Base-by-base conservation (phyloP, 139 green algal genomes). In the Edaphochlamys debaryana region DNA sequence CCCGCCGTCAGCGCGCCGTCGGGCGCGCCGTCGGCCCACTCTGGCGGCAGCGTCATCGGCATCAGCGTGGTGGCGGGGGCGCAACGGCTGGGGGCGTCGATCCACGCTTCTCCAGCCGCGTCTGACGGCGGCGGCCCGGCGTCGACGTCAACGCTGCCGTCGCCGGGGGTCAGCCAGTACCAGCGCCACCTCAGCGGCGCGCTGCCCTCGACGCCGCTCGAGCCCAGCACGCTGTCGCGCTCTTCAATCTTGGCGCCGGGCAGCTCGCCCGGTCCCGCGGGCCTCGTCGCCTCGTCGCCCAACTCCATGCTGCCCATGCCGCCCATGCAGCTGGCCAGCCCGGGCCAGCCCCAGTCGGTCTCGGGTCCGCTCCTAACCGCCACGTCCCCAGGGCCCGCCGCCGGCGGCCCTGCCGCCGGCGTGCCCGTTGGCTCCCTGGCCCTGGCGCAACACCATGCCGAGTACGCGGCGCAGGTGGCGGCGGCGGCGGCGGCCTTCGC, bases 401-500 rank as follows among this genome's bases (percentile, higher is more conserved):
- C 48, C 70, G 50, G 25, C 36, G n/a, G 32, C 50, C 50, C 29
- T 11, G 71, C 50, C 36, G 36, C 71, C 32, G 50, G 50, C 32
- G 34, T 7, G 48, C 48, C 48, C 15, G 48, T 23, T 11, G 48
- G 48, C 54, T 52, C 30, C 0, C 11, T 56, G 36, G 56, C 52
- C 11, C 72, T 79, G 37, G 72, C 72, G 29, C 22, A 38, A 34
- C 72, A 79, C 8, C 72, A 79, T 29, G 72, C 56, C 17, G 54
- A 69, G 72, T 56, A 79, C 54, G 72, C 72, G 2, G 72, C 72
- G 27, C 37, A 25, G 6, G 72, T 30, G 9, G 72, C 72, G n/a
- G 72, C 72, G 3, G 72, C 72, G 8, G 72, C 54, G 9, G 54
- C 34, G 25, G 52, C 72, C 36, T 79, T 79, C 38, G 72, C 72